phyloP scores from a whole-genome alignment of 495 filamentous ascomycete species.

The Penicillium egyptiacum region DNA sequence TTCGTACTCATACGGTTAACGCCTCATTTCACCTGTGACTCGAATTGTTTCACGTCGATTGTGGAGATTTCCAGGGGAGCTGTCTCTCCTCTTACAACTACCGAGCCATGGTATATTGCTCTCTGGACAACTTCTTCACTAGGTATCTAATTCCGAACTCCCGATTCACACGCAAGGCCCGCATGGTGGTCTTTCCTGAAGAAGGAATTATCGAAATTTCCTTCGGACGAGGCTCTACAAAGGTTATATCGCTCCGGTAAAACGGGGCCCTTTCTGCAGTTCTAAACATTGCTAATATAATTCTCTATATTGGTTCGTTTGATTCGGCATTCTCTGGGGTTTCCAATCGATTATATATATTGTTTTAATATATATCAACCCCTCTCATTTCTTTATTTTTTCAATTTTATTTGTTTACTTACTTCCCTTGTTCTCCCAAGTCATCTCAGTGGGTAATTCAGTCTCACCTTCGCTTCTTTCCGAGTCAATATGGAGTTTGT shows the following conservation, averaged over 20 bases:
- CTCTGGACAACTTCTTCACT: neutral
- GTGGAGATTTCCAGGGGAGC: conserved; percentile 17
- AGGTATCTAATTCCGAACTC: neutral
- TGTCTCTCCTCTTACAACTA: neutral
- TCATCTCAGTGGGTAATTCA: conserved; percentile 6
- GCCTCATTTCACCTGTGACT: conserved; percentile 20
- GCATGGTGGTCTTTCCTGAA: conserved; percentile 23
- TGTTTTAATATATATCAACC: conserved; percentile 1
- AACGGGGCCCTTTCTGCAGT: neutral
- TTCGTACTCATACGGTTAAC: neutral
- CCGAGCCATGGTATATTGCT: conserved; percentile 11
- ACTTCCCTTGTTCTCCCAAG: too few species aligned
- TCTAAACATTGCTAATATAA: conserved; percentile 11
- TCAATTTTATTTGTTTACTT: conserved; percentile 4
- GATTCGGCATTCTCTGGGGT: neutral
- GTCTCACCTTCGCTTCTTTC: conserved; percentile 14
- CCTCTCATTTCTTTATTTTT: conserved; percentile 2
- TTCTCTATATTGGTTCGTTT: neutral
- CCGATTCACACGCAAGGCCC: conserved; percentile 22
- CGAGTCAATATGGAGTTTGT: conserved; percentile 12
- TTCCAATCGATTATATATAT: neutral
- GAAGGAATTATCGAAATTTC: conserved; percentile 4
- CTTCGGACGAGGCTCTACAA: conserved; percentile 17
- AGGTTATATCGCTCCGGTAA: neutral
- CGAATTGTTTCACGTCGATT: conserved; percentile 31